Evolutionary conservation across 805 yeast species (phyloP), one percentile per base, ranked within the genome.

Genomic region (Starmera caribaea): DNA sequence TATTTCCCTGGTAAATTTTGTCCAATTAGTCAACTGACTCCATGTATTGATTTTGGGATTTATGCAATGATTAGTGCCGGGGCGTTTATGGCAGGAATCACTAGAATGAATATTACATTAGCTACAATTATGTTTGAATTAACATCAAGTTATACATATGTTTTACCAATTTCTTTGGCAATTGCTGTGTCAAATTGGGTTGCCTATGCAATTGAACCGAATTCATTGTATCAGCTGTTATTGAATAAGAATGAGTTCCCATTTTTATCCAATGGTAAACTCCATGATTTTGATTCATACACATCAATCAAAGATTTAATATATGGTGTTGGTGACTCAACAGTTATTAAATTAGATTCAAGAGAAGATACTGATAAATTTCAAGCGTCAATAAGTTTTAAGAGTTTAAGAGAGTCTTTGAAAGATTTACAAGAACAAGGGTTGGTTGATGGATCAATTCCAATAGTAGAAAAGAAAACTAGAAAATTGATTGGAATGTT

Each of bases 171-270:
- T 38, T 66, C 79, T 1, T 67, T 74, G 8, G 64, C 78, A 3
- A 73, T 75, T 36, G 68, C 78, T 8, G 72, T 71, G n/a, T 68
- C 79, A 2, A 73, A 73, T 47, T 71, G 79, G 76, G 62, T 71
- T 9, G 79, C 79, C 4, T 63, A 66, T 35, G 58, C 71, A 5
- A 57, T 75, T 29, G 79, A 75, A 44, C 72, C 69, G 15, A 55
- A 59, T 42, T 71, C 79, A 4, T 48, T 76, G 4, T 75, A 75
- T 45, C 79, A 73, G 44, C 55, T 66, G 13, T 46, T 73, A 30
- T 65, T 75, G 33, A 55, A 59, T 34, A 59, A 61, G 38, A 73
- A 72, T 47, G 69, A 72, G 41, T 73, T 68, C 45, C 81, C 81
- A 9, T 75, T 72, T 45, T 58, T 75, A 60, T 68, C 74, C 14